Conservation (phyloP, 2,329 filamentous ascomycete genomes). For the Fusarium equiseti region DNA sequence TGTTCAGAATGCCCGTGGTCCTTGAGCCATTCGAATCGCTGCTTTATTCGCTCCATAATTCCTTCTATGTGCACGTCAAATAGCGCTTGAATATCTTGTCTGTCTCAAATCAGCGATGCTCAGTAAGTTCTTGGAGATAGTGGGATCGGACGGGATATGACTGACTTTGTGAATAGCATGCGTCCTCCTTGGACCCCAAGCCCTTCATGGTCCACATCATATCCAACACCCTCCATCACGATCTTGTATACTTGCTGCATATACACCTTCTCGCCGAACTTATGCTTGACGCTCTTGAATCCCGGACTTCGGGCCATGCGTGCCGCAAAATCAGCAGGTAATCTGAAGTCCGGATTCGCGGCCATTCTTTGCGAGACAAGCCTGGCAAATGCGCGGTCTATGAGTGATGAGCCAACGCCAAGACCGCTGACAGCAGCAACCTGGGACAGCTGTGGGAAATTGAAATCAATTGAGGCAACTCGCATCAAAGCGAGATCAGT, state of each 20-base stretch:
- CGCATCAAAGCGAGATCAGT: conserved; percentile 10
- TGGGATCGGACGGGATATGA: background rate
- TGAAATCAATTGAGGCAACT: background rate
- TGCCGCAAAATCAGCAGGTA: conserved; percentile 54
- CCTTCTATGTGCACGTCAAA: conserved; percentile 52
- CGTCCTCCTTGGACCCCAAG: conserved; percentile 56
- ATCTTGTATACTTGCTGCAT: conserved; percentile 57
- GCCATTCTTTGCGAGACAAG: conserved; percentile 55
- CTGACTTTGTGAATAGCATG: conserved; percentile 57
- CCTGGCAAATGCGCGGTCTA: conserved; percentile 57
- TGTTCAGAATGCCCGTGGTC: conserved; percentile 49
- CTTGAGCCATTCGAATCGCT: conserved; percentile 57
- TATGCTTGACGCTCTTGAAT: conserved; percentile 55
- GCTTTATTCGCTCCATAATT: conserved; percentile 55
- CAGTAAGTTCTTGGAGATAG: background rate
- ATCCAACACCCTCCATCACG: conserved; percentile 58
- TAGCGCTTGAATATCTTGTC: conserved; percentile 57
- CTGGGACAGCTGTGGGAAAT: background rate
- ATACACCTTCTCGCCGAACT: conserved; percentile 60
- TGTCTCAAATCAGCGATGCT: conserved; percentile 32
- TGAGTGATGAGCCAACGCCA: conserved; percentile 58
- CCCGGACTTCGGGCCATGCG: conserved; percentile 55
- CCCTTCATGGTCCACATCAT: conserved; percentile 54
- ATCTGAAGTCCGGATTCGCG: conserved; percentile 52
- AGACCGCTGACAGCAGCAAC: conserved; percentile 6